Base-by-base conservation (phyloP, 2,329 filamentous ascomycete species). In the Ceratocystis lukuohia region DNA sequence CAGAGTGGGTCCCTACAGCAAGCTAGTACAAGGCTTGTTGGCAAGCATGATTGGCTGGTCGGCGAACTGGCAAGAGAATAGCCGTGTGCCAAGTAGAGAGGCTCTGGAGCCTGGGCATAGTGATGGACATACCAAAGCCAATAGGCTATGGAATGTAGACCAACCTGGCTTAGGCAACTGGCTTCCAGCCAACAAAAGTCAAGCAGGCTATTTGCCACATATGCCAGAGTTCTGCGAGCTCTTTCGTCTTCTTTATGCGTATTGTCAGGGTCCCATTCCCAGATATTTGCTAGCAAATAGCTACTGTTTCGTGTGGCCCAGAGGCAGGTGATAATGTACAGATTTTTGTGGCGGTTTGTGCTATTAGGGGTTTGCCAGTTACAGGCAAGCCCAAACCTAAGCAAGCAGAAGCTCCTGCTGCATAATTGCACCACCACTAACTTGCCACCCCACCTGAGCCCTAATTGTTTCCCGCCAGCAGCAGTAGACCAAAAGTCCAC, bases 361-460 rank as follows among this genome's bases (percentile, higher is more conserved):
- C 37, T 41, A 41, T 41, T 41, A 41, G 37, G 37, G 37, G 37
- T 41, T 41, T 41, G 3, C 37, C 8, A 53, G 48, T 53, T 25
- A 17, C n/a, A 53, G 48, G n/a, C n/a, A 53, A 22, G 48, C 48
- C n/a, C n/a, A 20, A 6, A 3, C 22, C 46, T 7, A 50, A n/a
- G 22, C 46, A 53, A 53, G 37, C 12, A 41, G 37, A 41, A 41
- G 37, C 48, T 25, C 22, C 48, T 33, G 33, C 33, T 59, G 56
- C 12, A 59, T 25, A 30, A 20, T 22, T 53, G n/a, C 48, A n/a
- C n/a, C 22, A 25, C 33, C 17, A 25, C 63, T 61, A 62, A 46
- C 53, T 65, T 67, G 30, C 64, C 67, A 68, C 67, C 67, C 67
- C 67, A 66, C 65, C 45, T 65, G 61, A 64, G 65, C 67, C 67